These are phyloP conservation scores for Thielaviopsis euricoi DNA, from an alignment of 2,329 filamentous ascomycete genomes.

Conservation along the genomic window DNA sequence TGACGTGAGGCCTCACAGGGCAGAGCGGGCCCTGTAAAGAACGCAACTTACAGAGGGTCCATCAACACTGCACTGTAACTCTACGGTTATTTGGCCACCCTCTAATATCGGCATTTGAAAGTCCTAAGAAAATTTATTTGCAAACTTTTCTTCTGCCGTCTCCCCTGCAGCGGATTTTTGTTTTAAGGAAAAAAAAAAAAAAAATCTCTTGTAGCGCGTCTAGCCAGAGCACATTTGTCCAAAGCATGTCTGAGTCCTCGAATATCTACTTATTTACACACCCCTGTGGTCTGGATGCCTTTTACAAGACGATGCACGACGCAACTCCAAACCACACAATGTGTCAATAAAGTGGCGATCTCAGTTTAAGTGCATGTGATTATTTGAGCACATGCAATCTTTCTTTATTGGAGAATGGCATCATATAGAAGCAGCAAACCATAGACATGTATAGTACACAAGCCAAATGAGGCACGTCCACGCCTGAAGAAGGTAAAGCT, in stretches of 20 bases:
- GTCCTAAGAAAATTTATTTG: background rate
- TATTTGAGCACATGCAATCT: background rate
- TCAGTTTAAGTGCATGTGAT: background rate
- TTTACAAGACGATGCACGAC: background rate
- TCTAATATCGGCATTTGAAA: background rate
- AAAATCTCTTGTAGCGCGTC: too few species aligned
- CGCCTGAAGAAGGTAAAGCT: background rate
- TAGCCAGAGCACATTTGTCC: too few species aligned
- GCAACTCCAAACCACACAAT: background rate
- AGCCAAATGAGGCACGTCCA: slow-evolving; percentile 7
- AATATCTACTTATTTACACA: background rate
- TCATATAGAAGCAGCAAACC: background rate
- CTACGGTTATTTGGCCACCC: background rate
- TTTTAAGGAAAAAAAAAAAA: too few species aligned
- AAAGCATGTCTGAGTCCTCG: too few species aligned
- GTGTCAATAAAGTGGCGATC: background rate
- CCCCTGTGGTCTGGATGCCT: background rate
- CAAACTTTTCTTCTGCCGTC: background rate
- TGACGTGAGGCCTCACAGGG: background rate
- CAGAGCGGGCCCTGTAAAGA: background rate
- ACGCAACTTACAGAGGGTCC: background rate
- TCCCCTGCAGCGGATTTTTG: background rate
- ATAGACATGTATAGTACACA: background rate
- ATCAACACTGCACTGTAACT: background rate
- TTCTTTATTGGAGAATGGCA: background rate